phyloP scores from a whole-genome alignment of 331 rosid species.

The Telfairia occidentalis region DNA sequence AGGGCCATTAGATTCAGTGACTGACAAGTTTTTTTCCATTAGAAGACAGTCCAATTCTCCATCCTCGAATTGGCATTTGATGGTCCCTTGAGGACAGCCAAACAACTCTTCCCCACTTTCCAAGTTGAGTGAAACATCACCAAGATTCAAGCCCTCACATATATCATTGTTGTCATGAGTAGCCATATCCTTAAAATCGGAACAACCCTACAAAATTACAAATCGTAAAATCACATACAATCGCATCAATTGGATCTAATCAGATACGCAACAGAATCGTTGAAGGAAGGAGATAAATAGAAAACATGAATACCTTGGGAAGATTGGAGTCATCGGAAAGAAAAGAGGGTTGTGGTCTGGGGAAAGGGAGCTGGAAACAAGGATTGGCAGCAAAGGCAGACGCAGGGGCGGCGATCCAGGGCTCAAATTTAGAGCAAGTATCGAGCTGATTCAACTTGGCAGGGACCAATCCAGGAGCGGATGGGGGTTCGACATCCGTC shows the following conservation, averaged over 20 bases:
- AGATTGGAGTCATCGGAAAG: conserved; percentile 32
- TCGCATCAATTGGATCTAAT: not conserved
- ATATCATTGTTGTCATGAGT: conserved; percentile 32
- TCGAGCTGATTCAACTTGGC: conserved; percentile 26
- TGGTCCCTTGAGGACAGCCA: conserved; percentile 31
- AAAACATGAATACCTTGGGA: conserved; percentile 34
- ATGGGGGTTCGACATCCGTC: conserved; percentile 23
- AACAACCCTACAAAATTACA: conserved; percentile 33
- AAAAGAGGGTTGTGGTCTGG: conserved; percentile 31
- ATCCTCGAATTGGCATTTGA: conserved; percentile 36
- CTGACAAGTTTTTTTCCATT: conserved; percentile 43
- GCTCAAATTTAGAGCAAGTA: conserved; percentile 24
- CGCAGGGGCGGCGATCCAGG: conserved; percentile 36
- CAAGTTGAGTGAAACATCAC: conserved; percentile 27
- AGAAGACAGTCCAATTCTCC: conserved; percentile 45
- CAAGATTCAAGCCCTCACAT: conserved; percentile 42
- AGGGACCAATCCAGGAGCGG: conserved; percentile 23
- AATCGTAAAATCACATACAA: not conserved
- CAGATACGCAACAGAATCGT: not conserved
- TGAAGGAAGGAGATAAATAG: not conserved
- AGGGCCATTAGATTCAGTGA: conserved; percentile 42
- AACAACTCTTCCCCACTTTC: conserved; percentile 39
- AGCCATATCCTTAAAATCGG: conserved; percentile 33
- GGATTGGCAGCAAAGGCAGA: conserved; percentile 28
- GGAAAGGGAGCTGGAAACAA: conserved; percentile 11